Percentiles rank a stretch among this genome's conserved stretches.
These are phyloP conservation scores for Debaryomyces singareniensis DNA, from an alignment of 1,139 yeast genomes.

Conservation along the genomic window DNA sequence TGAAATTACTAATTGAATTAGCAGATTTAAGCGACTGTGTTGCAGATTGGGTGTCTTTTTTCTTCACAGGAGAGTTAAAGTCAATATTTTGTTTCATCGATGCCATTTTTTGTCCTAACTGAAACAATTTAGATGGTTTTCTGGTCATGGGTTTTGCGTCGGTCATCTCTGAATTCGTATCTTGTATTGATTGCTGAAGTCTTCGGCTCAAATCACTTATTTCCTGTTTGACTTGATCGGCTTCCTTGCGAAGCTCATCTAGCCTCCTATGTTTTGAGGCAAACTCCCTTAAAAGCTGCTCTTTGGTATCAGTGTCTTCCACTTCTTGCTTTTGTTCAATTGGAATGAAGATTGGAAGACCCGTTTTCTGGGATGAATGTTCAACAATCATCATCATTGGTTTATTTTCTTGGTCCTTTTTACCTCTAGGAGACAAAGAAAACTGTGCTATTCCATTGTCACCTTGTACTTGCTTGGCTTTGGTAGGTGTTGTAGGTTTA, in stretches of 20 bases:
- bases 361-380: too few species aligned
- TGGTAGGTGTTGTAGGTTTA: too few species aligned
- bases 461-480: slow-evolving; percentile 8
- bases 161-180: neutral
- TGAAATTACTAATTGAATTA: slow-evolving; percentile 4
- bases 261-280: slow-evolving; percentile 1
- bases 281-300: neutral
- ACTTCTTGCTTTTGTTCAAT: neutral
- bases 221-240: neutral
- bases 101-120: too few species aligned
- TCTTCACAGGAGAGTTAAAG: neutral
- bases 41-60: neutral
- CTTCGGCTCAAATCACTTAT: neutral
- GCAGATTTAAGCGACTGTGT: neutral
- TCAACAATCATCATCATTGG: slow-evolving; percentile 1
- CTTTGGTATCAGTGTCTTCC: neutral
- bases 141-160: too few species aligned
- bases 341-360: neutral
- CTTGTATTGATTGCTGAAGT: neutral
- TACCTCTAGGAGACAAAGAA: slow-evolving; percentile 8
- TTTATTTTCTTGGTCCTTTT: slow-evolving; percentile 3
- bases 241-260: neutral
- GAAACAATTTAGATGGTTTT: too few species aligned
- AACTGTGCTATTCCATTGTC: slow-evolving; percentile 15
- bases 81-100: too few species aligned